A percentile compares a stretch with the other conserved stretches of the same genome.
Evolutionary conservation across 768 basidiomycete genomes (phyloP).

Genomic region (Russula olivacea): DNA sequence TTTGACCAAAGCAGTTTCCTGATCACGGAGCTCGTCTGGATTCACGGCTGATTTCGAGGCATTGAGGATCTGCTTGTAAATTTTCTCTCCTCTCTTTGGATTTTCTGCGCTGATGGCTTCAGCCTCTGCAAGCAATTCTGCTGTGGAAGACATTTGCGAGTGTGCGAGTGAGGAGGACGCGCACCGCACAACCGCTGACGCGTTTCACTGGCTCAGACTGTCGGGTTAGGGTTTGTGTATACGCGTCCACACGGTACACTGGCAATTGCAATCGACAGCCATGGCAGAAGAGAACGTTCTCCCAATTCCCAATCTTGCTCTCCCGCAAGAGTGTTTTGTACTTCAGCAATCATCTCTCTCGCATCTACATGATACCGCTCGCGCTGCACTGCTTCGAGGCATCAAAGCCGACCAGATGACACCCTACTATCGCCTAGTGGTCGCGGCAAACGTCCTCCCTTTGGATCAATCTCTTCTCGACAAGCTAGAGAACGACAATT

Average conservation of each 20-base stretch:
- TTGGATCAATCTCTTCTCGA: constrained; percentile 49
- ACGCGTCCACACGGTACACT: constrained; percentile 24
- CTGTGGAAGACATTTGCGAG: constrained; percentile 32
- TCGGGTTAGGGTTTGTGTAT: constrained; percentile 20
- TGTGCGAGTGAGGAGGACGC: constrained; percentile 2
- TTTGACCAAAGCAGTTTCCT: constrained; percentile 79
- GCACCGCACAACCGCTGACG: constrained; percentile 13
- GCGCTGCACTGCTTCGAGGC: constrained; percentile 57
- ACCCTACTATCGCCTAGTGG: constrained; percentile 66
- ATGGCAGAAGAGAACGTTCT: constrained; percentile 85
- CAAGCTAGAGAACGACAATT: constrained; percentile 63
- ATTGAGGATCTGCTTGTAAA: constrained; percentile 68
- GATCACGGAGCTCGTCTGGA: constrained; percentile 62
- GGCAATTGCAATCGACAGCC: constrained; percentile 1
- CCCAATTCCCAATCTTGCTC: constrained; percentile 79
- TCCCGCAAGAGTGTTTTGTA: constrained; percentile 75
- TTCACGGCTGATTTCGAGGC: constrained; percentile 38
- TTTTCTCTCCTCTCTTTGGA: constrained; percentile 57
- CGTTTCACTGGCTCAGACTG: constrained; percentile 1
- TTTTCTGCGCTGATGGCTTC: constrained; percentile 40
- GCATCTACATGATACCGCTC: constrained; percentile 62
- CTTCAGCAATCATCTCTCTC: constrained; percentile 57
- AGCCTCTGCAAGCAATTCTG: constrained; percentile 54
- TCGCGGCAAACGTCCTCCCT: constrained; percentile 44
- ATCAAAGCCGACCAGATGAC: constrained; percentile 87